Conservation (phyloP, 371 early-diverging fungal species). For the Circinella minor region DNA sequence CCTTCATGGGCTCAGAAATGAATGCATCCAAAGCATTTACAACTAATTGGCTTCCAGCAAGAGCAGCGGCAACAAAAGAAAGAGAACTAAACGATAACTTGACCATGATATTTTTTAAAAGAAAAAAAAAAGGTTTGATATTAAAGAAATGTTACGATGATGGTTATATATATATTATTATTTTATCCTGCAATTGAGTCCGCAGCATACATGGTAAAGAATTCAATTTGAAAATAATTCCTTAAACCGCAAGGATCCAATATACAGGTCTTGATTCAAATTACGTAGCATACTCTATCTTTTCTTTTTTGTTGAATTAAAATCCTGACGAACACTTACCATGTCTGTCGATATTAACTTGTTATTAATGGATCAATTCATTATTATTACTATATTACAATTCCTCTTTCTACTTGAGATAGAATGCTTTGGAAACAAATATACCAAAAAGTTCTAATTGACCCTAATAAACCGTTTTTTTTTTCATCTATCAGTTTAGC, state of each 20-base stretch:
- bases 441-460: no score
- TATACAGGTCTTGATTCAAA: background rate
- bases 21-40: slow-evolving; percentile 8
- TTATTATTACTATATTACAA: background rate
- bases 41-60: slow-evolving; percentile 7
- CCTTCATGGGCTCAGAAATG: slow-evolving; percentile 3
- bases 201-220: no score
- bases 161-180: background rate
- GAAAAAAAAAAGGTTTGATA: background rate
- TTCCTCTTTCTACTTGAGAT: no score
- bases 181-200: no score
- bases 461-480: no score
- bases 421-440: no score
- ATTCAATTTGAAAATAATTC: background rate
- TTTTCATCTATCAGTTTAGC: no score
- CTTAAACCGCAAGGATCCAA: background rate
- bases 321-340: slow-evolving; percentile 1
- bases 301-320: background rate
- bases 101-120: background rate
- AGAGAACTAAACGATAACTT: background rate
- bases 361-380: background rate
- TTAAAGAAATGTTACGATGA: background rate
- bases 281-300: background rate
- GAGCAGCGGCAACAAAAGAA: background rate
- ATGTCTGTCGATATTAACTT: background rate